Base-by-base conservation (phyloP, 495 filamentous ascomycete genomes). In the Hypoxylon lenormandii region DNA sequence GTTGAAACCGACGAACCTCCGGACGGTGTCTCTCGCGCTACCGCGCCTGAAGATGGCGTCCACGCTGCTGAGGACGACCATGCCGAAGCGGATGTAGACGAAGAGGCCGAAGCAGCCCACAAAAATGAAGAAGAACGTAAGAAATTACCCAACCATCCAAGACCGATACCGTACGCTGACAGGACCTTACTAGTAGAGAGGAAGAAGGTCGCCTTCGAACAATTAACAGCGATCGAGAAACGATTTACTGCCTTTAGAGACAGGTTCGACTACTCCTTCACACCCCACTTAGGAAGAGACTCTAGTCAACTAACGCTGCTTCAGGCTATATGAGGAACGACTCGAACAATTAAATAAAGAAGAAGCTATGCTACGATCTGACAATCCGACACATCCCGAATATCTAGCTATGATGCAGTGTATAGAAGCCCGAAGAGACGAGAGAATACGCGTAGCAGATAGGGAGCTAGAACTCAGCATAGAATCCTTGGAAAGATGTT, bases 191-290 rank as follows among this genome's bases (percentile, higher is more conserved):
- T 73, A 97, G 94, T 90, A 49, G 84, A 89, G 59, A 90, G 88
- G 72, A 94, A 93, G 77, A 90, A 87, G 74, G 85, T 86, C 30
- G 94, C 94, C 0, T 89, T 93, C 82, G 91, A 94, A 45, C 88
- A 92, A 45, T 80, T 97, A 21, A 81, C 85, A 12, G 83, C 84
- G 19, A 88, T 98, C 49, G 94, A 98, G 76, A 87, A 87, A 73
- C 88, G 93, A 66, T 98, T 97, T 78, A 87, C 89, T 61, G 86
- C 87, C 21, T 89, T 97, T 69, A 86, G 92, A 70, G 92, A 97
- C 70, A 92, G 91, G 94, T 97, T 79, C 80, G 89, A 68, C 23
- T 23, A 37, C 67, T 64, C 67, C 23, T 45, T 23, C 45, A 2
- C 11, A 12, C 18, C 54, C 13, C 51, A 10, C 23, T 7, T 33